Evolutionary conservation across 1,139 yeast genomes (phyloP), one percentile per base, ranked within the genome.

Genomic region (Pichia terricola): DNA sequence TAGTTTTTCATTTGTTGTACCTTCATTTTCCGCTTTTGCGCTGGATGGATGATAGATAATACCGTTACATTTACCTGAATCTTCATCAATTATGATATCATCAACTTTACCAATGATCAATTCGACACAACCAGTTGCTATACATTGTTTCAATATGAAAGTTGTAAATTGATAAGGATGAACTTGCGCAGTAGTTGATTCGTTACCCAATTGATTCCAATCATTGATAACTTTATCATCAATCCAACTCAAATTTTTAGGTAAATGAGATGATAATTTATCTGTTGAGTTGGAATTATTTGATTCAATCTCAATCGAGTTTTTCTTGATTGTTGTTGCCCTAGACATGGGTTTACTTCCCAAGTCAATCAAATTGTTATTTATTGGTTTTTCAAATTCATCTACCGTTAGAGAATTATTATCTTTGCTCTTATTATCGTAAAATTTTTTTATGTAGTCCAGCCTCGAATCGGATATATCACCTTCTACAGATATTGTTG

Each of bases 111-210:
- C 98, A 45, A 85, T 70, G 28, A 89, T 72, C 43, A 91, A 68
- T 54, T 85, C 94, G 25, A 88, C 84, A n/a, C 87, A 79, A 2
- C 94, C 95, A 2, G 82, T 67, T 54, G 84, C 89, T 50, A 84
- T 77, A 33, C 95, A 95, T 60, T 85, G 83, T 53, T 79, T 77
- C 51, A 91, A 68, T 10, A 91, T 70, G 57, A 75, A 83, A 45
- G 81, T 85, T 30, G 97, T 89, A 62, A 91, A 89, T 60, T 83
- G 82, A 66, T 84, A 87, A 2, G 98, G 98, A 61, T 91, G 97
- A 9, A 91, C 96, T 64, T 91, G 98, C 0, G 96, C 97, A 1
- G 97, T 89, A 10, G 95, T 81, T 50, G 83, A 91, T 31, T 78
- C 75, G 16, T 85, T 94, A 31, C 98, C 97, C 44, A 91, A 66